Evolutionary conservation across 1,139 yeast genomes (phyloP).

Genomic region (Yamadazyma songkhlaensis): DNA sequence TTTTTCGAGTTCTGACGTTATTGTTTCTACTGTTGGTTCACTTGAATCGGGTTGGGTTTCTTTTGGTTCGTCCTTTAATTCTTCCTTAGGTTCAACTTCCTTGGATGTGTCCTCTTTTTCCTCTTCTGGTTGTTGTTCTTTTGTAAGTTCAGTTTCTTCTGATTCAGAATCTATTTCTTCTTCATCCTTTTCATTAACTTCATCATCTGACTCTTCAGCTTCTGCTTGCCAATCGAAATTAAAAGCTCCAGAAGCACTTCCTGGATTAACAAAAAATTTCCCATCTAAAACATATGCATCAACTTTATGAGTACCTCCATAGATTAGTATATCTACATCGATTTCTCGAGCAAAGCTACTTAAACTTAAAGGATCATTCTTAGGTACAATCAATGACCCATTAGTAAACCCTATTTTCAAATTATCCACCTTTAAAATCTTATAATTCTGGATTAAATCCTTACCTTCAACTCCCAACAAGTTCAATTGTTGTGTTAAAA

Average conservation of each 20-base stretch:
- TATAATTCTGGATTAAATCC: constrained; percentile 48
- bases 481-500: constrained; percentile 34
- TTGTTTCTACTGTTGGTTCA: not conserved
- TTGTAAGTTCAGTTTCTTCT: constrained; percentile 21
- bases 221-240: constrained; percentile 46
- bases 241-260: constrained; percentile 92
- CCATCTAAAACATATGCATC: constrained; percentile 94
- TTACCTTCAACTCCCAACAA: constrained; percentile 13
- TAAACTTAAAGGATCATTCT: constrained; percentile 81
- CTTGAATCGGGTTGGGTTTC: too few species aligned
- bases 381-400: constrained; percentile 83
- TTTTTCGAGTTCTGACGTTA: not conserved
- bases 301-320: constrained; percentile 95
- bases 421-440: constrained; percentile 65
- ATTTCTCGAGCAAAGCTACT: constrained; percentile 82
- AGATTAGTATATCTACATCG: constrained; percentile 88
- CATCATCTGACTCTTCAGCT: constrained; percentile 47
- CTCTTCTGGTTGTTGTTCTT: constrained; percentile 22
- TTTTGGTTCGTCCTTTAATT: constrained; percentile 7
- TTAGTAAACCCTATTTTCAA: constrained; percentile 81
- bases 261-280: constrained; percentile 90
- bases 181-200: constrained; percentile 19
- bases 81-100: constrained; percentile 9
- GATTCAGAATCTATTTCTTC: constrained; percentile 11
- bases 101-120: too few species aligned